Evolutionary conservation across 495 filamentous ascomycete genomes (phyloP).

Genomic region (Talaromyces wortmannii): DNA sequence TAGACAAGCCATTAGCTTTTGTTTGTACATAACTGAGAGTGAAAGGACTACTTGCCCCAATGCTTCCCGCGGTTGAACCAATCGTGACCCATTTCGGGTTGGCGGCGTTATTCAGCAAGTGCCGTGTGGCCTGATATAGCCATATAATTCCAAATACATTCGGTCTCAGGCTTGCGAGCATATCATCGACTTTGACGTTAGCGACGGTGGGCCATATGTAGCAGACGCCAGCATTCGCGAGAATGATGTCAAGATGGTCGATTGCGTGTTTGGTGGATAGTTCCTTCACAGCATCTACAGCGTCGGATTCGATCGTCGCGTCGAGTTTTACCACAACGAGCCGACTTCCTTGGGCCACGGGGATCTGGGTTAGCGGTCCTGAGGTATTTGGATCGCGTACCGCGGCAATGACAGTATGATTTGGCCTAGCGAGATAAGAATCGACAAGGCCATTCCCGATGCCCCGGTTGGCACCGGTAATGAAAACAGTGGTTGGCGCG

Average conservation of each 20-base stretch:
- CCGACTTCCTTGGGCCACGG: constrained; percentile 19
- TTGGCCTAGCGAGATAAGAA: constrained; percentile 28
- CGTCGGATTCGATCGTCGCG: constrained; percentile 14
- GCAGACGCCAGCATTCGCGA: constrained; percentile 44
- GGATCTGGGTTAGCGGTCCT: constrained; percentile 11
- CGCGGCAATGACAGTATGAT: constrained; percentile 39
- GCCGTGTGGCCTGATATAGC: constrained; percentile 31
- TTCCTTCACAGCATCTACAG: constrained; percentile 17
- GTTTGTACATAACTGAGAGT: no score
- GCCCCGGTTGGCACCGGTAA: constrained; percentile 37
- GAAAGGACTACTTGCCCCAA: no score
- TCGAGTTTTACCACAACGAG: constrained; percentile 37
- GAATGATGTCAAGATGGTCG: constrained; percentile 32
- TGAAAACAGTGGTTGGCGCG: constrained; percentile 8
- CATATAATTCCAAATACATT: constrained; percentile 27
- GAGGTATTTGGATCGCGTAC: constrained; percentile 24
- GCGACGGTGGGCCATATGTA: constrained; percentile 12
- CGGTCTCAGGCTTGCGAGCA: constrained; percentile 27
- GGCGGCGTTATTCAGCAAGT: constrained; percentile 21
- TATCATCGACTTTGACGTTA: constrained; percentile 15
- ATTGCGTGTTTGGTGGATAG: constrained; percentile 21
- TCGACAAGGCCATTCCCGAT: constrained; percentile 38
- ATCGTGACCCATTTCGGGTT: constrained; percentile 28
- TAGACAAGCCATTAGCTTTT: no score
- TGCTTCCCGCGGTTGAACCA: constrained; percentile 15